Evolutionary conservation across 148 eudicot genomes (phyloP).

Genomic region (Persicaria maculosa): DNA sequence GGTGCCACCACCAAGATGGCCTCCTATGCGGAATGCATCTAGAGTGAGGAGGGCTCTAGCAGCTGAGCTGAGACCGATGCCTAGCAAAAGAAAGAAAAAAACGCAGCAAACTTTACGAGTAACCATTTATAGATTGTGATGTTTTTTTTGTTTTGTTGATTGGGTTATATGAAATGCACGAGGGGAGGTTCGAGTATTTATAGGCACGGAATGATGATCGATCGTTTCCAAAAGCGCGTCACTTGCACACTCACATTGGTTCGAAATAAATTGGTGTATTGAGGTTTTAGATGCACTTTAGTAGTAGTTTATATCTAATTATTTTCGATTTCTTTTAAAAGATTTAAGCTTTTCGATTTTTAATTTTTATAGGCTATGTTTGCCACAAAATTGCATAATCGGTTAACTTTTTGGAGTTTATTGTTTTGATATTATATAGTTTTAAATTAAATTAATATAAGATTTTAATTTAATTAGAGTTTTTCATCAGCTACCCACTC

Average conservation of each 20-base stretch:
- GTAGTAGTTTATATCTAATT: no score
- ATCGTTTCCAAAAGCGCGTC: not conserved
- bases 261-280: no score
- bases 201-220: not conserved
- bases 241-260: not conserved
- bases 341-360: no score
- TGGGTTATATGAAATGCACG: not conserved
- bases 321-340: no score
- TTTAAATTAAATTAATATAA: no score
- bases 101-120: conserved; percentile 6
- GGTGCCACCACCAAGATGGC: conserved; percentile 14
- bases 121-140: conserved; percentile 2
- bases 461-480: no score
- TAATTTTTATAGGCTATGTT: no score
- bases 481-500: no score
- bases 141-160: conserved; percentile 12
- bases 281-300: no score
- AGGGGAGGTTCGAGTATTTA: not conserved
- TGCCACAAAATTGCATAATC: no score
- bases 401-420: no score
- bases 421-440: no score
- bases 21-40: not conserved
- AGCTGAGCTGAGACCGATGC: conserved; percentile 5
- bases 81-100: conserved; percentile 7
- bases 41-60: conserved; percentile 13